A percentile compares a stretch with the other conserved stretches of the same genome.
These are phyloP conservation scores for Micromonas commoda DNA, from an alignment of 139 green algal genomes.

Conservation along the genomic window DNA sequence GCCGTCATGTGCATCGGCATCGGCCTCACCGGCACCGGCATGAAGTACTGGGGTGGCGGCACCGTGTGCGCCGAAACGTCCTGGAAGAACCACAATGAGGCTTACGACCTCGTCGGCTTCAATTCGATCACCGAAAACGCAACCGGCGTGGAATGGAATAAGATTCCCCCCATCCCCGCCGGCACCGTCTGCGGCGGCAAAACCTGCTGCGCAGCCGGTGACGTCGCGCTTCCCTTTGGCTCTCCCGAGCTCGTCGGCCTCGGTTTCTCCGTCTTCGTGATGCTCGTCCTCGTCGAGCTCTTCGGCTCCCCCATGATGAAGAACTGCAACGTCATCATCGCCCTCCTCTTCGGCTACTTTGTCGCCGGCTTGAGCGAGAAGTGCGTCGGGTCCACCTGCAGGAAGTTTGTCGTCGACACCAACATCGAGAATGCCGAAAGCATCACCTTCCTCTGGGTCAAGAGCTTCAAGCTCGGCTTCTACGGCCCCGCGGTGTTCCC, in stretches of 20 bases:
- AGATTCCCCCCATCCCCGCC: slow-evolving; percentile 11
- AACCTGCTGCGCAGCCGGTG: slow-evolving; percentile 41
- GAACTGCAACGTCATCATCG: slow-evolving; percentile 46
- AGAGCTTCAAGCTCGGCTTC: slow-evolving; percentile 58
- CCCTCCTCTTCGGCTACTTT: slow-evolving; percentile 34
- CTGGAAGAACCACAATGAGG: slow-evolving; percentile 18
- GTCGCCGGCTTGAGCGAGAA: not conserved
- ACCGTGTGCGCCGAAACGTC: slow-evolving; percentile 55
- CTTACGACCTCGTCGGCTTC: slow-evolving; percentile 14
- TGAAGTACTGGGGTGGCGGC: slow-evolving; percentile 71
- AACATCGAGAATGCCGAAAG: slow-evolving; percentile 42
- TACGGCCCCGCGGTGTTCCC: slow-evolving; percentile 54
- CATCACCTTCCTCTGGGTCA: slow-evolving; percentile 70
- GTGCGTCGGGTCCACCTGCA: not conserved
- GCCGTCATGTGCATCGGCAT: slow-evolving; percentile 62
- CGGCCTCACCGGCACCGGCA: slow-evolving; percentile 48
- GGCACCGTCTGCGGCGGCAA: not conserved
- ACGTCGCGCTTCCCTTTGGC: slow-evolving; percentile 58
- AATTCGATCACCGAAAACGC: too few species aligned
- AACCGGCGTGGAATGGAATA: slow-evolving; percentile 21
- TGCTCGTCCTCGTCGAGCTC: slow-evolving; percentile 59
- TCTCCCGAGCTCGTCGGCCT: slow-evolving; percentile 51
- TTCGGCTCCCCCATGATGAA: slow-evolving; percentile 69
- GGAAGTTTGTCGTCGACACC: slow-evolving; percentile 30
- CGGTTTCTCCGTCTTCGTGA: slow-evolving; percentile 48